A percentile compares a stretch with the other conserved stretches of the same genome.
These are phyloP conservation scores for Bipolaris sorokiniana DNA, from an alignment of 2,329 filamentous ascomycete species.

Conservation along the genomic window DNA sequence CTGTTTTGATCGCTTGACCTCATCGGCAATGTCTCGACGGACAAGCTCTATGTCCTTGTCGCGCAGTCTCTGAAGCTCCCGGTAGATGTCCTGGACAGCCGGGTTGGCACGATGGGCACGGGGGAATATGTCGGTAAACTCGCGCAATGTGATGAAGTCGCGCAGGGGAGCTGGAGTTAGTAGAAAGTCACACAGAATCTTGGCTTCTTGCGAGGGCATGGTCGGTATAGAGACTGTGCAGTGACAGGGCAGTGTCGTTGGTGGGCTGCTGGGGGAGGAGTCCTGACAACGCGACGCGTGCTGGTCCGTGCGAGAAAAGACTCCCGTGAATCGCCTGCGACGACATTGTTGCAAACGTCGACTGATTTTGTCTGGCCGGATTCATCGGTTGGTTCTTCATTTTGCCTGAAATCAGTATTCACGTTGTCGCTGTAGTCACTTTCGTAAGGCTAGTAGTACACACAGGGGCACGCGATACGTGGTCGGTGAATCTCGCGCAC, in stretches of 20 bases:
- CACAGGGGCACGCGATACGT: slow-evolving; percentile 26
- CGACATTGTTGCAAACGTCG: slow-evolving; percentile 16
- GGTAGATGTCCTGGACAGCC: slow-evolving; percentile 74
- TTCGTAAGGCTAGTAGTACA: slow-evolving; percentile 1
- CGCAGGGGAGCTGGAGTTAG: slow-evolving; percentile 76
- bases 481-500: slow-evolving; percentile 18
- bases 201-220: slow-evolving; percentile 76
- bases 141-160: slow-evolving; percentile 72
- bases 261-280: slow-evolving; percentile 1
- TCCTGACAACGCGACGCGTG: slow-evolving; percentile 32
- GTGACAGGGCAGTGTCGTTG: slow-evolving; percentile 25
- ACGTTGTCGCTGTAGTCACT: slow-evolving; percentile 9
- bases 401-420: not conserved
- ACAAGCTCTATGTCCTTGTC: slow-evolving; percentile 72
- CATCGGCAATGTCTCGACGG: slow-evolving; percentile 67
- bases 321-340: slow-evolving; percentile 21
- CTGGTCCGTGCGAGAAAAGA: slow-evolving; percentile 29
- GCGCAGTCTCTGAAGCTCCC: slow-evolving; percentile 78
- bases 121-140: slow-evolving; percentile 81
- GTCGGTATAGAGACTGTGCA: slow-evolving; percentile 9
- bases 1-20: slow-evolving; percentile 65
- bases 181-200: slow-evolving; percentile 79
- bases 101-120: slow-evolving; percentile 68
- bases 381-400: slow-evolving; percentile 8
- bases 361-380: slow-evolving; percentile 9